phyloP scores from a whole-genome alignment of 176 grass and related monocot species.

The Eragrostis curvula region DNA sequence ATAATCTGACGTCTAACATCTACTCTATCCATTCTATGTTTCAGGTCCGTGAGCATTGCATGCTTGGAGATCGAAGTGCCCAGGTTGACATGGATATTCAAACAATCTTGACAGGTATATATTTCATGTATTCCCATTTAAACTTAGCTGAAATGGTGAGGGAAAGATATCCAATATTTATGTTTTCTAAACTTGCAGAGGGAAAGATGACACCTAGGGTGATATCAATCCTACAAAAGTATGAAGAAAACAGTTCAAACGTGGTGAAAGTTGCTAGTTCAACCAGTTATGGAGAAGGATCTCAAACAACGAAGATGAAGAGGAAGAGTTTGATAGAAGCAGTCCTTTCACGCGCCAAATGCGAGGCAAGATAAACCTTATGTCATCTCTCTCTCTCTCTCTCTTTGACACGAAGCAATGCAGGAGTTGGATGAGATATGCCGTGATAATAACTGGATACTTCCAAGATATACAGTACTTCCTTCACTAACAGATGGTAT shows the following conservation, averaged over 20 bases:
- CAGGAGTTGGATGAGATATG: slow-evolving; percentile 64
- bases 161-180: neutral
- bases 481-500: slow-evolving; percentile 51
- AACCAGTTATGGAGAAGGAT: no score
- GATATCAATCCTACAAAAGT: slow-evolving; percentile 38
- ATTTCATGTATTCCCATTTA: no score
- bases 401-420: slow-evolving; percentile 23
- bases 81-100: no score
- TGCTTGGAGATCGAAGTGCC: slow-evolving; percentile 46
- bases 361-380: slow-evolving; percentile 46
- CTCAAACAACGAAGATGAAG: no score
- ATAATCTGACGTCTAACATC: neutral
- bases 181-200: slow-evolving; percentile 39
- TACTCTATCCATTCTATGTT: slow-evolving; percentile 10
- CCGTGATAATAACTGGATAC: slow-evolving; percentile 44
- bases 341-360: slow-evolving; percentile 38
- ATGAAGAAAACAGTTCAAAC: slow-evolving; percentile 29
- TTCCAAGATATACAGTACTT: slow-evolving; percentile 56
- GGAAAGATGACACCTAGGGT: slow-evolving; percentile 38
- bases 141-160: neutral
- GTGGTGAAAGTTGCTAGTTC: slow-evolving; percentile 1
- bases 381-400: neutral
- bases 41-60: slow-evolving; percentile 33
- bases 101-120: no score
- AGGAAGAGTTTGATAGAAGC: slow-evolving; percentile 57